These are phyloP conservation scores for Malus orientalis DNA, from an alignment of 306 rosid genomes.

Conservation along the genomic window DNA sequence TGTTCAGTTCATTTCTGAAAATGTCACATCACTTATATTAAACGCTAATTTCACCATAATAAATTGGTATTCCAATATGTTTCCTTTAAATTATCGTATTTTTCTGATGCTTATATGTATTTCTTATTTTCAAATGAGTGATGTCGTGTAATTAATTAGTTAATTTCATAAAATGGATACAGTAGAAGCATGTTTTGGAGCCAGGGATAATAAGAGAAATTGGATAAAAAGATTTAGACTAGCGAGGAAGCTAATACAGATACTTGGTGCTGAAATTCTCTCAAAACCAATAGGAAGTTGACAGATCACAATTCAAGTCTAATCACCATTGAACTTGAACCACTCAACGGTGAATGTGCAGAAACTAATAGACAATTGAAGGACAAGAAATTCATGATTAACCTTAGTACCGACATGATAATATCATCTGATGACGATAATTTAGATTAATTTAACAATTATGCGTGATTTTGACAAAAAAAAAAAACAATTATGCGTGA, in stretches of 20 bases:
- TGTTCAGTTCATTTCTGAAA: background rate
- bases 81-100: background rate
- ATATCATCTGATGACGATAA: background rate
- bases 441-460: background rate
- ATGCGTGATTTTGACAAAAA: background rate
- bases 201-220: background rate
- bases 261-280: background rate
- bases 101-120: background rate
- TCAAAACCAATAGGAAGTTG: background rate
- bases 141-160: background rate
- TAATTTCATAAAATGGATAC: background rate
- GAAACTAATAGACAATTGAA: background rate
- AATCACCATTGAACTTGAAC: background rate
- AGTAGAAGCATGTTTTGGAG: background rate
- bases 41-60: background rate
- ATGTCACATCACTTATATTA: background rate
- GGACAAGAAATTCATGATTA: background rate
- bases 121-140: background rate
- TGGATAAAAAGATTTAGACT: background rate
- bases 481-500: background rate
- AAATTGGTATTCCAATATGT: background rate
- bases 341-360: background rate
- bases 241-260: background rate
- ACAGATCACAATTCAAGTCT: background rate
- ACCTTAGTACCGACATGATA: background rate